A percentile compares a stretch with the other conserved stretches of the same genome.
Evolutionary conservation across 495 filamentous ascomycete species (phyloP).

Genomic region (Podospora didyma): DNA sequence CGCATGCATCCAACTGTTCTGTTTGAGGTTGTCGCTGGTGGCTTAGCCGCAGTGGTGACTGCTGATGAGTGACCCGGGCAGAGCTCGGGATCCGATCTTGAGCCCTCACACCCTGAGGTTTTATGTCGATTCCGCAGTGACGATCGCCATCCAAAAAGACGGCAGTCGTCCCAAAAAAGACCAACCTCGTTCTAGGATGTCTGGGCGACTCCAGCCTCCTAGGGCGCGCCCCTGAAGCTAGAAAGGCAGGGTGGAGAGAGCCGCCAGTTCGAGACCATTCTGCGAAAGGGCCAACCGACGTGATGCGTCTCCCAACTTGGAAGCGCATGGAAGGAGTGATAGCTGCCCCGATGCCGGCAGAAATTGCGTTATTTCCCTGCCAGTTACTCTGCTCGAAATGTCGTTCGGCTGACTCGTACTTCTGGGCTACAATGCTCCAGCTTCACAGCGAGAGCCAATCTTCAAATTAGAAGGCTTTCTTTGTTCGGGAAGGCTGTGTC

Average conservation of each 20-base stretch:
- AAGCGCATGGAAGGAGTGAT: neutral
- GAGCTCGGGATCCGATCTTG: too few relatives aligned
- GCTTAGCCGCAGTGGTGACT: neutral
- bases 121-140: too few relatives aligned
- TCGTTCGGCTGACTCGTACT: too few relatives aligned
- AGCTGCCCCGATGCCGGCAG: neutral
- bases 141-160: neutral
- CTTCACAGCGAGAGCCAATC: too few relatives aligned
- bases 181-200: conserved; percentile 1
- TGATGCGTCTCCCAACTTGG: neutral
- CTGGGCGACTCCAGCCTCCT: neutral
- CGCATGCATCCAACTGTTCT: neutral
- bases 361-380: neutral
- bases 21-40: conserved; percentile 4
- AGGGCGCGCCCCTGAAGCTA: neutral
- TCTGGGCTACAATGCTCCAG: too few relatives aligned
- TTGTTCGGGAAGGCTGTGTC: too few relatives aligned
- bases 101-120: neutral
- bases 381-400: neutral
- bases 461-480: too few relatives aligned
- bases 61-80: neutral
- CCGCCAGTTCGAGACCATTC: neutral
- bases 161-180: neutral
- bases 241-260: neutral
- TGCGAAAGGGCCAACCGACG: neutral